A percentile compares a stretch with the other conserved stretches of the same genome.
Evolutionary conservation across 345 rosid genomes (phyloP).

Genomic region (Eucalyptus curtisii): DNA sequence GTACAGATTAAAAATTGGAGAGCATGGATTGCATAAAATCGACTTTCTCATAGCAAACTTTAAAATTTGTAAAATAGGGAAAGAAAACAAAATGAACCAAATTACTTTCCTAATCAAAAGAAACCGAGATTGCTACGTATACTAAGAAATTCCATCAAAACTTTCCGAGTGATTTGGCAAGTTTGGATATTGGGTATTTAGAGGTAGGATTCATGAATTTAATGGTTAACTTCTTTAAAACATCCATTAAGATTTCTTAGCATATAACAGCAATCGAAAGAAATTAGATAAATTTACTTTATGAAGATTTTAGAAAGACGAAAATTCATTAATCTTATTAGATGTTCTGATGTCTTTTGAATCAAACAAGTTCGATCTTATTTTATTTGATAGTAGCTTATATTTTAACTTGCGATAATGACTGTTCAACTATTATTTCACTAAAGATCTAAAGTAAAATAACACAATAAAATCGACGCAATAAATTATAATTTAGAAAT

Average conservation of each 20-base stretch:
- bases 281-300: not conserved
- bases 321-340: not conserved
- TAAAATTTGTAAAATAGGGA: not conserved
- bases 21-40: not conserved
- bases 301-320: rapidly evolving
- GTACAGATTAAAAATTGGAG: too few species aligned
- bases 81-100: too few species aligned
- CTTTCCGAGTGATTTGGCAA: not conserved
- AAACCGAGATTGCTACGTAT: not conserved
- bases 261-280: too few species aligned
- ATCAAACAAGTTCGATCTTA: rapidly evolving
- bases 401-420: rapidly evolving
- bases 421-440: not conserved
- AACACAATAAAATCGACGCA: rapidly evolving
- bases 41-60: not conserved
- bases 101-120: not conserved
- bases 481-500: not conserved
- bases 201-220: not conserved
- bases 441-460: rapidly evolving
- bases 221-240: not conserved
- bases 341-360: rapidly evolving
- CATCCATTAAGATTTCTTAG: too few species aligned
- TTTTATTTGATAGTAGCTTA: not conserved
- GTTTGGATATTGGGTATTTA: not conserved
- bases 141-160: too few species aligned